phyloP scores from a whole-genome alignment of 2,329 filamentous ascomycete species.

The Fusarium duplospermum region DNA sequence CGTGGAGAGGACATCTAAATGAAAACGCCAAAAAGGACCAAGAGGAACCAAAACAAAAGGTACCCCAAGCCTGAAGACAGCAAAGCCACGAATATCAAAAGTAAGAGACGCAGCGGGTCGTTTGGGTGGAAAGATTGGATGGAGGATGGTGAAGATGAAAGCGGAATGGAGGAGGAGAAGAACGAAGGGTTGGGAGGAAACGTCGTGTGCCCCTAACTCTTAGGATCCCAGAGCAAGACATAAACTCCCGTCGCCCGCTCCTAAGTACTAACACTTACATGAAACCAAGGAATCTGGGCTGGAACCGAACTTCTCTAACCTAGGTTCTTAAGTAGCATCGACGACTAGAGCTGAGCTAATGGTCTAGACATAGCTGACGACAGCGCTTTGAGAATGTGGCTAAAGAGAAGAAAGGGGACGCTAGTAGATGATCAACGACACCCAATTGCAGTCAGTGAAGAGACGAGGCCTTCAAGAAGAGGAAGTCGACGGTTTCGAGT shows the following conservation, averaged over 20 bases:
- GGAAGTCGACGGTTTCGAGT: slow-evolving; percentile 15
- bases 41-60: background rate
- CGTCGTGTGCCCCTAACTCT: background rate
- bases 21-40: background rate
- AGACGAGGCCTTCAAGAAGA: slow-evolving; percentile 13
- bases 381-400: slow-evolving; percentile 20
- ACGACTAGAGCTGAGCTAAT: slow-evolving; percentile 27
- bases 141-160: background rate
- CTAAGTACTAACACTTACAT: background rate
- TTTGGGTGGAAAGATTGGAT: too few species aligned
- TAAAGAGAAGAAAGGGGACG: slow-evolving; percentile 1
- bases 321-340: slow-evolving; percentile 17
- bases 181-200: background rate
- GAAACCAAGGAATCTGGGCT: background rate
- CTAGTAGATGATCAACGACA: slow-evolving; percentile 10
- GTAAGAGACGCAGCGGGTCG: background rate
- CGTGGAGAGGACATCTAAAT: background rate
- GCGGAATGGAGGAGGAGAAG: background rate
- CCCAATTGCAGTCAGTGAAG: slow-evolving; percentile 7
- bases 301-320: slow-evolving; percentile 5
- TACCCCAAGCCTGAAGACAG: background rate
- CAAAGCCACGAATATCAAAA: background rate
- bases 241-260: background rate
- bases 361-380: slow-evolving; percentile 19
- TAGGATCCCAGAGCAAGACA: background rate